Conservation (phyloP, 371 early-diverging fungal genomes). For the Dichotomocladium elegans region DNA sequence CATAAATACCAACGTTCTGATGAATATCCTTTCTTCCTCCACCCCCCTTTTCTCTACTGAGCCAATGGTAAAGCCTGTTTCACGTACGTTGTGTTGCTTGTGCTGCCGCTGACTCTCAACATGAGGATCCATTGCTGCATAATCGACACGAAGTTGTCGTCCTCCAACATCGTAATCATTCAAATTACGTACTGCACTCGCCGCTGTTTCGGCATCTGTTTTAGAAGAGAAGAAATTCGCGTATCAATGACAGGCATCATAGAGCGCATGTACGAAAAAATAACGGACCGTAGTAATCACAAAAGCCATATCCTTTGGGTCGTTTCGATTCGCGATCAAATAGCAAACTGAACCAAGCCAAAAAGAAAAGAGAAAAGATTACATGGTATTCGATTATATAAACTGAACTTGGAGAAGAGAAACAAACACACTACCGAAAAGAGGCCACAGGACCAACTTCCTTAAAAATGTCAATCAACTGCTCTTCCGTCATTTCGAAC, state of each 20-base stretch:
- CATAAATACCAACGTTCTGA: slow-evolving; percentile 10
- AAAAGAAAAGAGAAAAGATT: background rate
- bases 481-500: slow-evolving; percentile 88
- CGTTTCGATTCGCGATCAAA: slow-evolving; percentile 87
- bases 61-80: background rate
- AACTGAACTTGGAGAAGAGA: too few species aligned
- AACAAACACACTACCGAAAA: too few species aligned
- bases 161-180: slow-evolving; percentile 83
- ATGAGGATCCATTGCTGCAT: slow-evolving; percentile 67
- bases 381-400: too few species aligned
- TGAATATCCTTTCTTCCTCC: too few species aligned
- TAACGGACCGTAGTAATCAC: slow-evolving; percentile 69
- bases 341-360: slow-evolving; percentile 51
- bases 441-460: slow-evolving; percentile 84
- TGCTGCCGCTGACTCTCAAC: slow-evolving; percentile 16
- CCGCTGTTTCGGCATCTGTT: slow-evolving; percentile 73
- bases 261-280: too few species aligned
- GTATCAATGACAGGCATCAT: too few species aligned
- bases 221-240: background rate
- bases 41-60: too few species aligned
- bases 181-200: slow-evolving; percentile 79
- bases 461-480: slow-evolving; percentile 82
- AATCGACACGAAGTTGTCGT: slow-evolving; percentile 78
- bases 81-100: slow-evolving; percentile 14
- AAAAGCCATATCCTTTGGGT: slow-evolving; percentile 90